Base-by-base conservation (phyloP, 164 flowering plant species). In the Tetracentron sinense region DNA sequence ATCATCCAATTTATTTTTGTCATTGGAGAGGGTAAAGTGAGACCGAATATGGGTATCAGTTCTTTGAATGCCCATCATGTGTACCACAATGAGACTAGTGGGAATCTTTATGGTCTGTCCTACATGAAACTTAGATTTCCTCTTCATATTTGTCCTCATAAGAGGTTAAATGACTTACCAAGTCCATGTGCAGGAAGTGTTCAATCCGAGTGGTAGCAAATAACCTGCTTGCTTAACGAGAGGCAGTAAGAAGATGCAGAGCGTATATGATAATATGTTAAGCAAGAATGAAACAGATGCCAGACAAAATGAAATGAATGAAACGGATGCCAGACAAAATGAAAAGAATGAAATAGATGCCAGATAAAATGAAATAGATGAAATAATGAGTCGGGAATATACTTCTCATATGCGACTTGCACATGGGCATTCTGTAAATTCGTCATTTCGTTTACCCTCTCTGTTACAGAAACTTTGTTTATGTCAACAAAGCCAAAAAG, bases 401-500 rank as follows among this genome's bases (percentile, higher is more conserved):
- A 89, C 95, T 65, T 85, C 53, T 87, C 72, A 71, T 78, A 82
- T 28, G 90, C 89, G 42, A 76, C 59, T 75, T 74, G 76, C 60
- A 89, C 48, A 4, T 76, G 70, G 12, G 80, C 81, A 73, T 81
- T 83, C 63, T 89, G 90, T 44, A 75, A 28, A 53, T 78, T 76
- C 50, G 81, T 73, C 28, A 86, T 78, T 57, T 86, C 88, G 50
- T 71, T 76, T 19, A 82, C 66, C 48, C 80, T 86, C 60, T 85
- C 90, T 10, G 72, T 53, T 15, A 66, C 72, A 48, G 84, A 75
- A 59, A 64, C 71, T 61, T 84, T 89, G 74, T 73, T 80, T 42
- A 73, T 66, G 67, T 87, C 92, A 52, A 89, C 86, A 67, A 44
- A 71, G 2, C 97, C 98, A 79, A 85, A 82, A 22, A 90, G 73